Evolutionary conservation across 1,284 basidiomycete genomes (phyloP).

Genomic region (Pascua sp.): DNA sequence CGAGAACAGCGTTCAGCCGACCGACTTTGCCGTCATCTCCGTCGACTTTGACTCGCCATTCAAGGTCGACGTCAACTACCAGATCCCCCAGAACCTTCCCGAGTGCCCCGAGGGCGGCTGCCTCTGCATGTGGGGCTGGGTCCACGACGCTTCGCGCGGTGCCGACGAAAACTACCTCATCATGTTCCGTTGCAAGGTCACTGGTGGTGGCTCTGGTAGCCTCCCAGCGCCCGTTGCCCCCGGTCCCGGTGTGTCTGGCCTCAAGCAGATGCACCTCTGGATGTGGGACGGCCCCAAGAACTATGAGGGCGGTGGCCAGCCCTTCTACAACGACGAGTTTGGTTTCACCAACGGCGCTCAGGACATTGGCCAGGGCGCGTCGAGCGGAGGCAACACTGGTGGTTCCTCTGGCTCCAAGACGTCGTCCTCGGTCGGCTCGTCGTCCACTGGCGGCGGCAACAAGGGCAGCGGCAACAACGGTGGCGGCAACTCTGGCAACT

Average conservation of each 20-base stretch:
- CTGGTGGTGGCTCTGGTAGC: conserved; percentile 33
- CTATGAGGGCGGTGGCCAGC: conserved; percentile 20
- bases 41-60: conserved; percentile 52
- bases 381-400: too few relatives aligned
- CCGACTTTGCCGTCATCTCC: conserved; percentile 66
- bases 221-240: too few relatives aligned
- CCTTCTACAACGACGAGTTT: conserved; percentile 40
- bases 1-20: conserved; percentile 53
- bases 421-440: too few relatives aligned
- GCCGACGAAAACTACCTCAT: conserved; percentile 58
- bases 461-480: too few relatives aligned
- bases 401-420: too few relatives aligned
- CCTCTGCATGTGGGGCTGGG: conserved; percentile 60
- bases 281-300: conserved; percentile 36
- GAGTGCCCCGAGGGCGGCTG: conserved; percentile 64
- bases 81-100: conserved; percentile 56
- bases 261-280: too few relatives aligned
- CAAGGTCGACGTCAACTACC: not conserved
- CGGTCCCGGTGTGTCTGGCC: too few relatives aligned
- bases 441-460: too few relatives aligned
- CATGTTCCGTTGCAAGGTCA: conserved; percentile 67
- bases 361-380: conserved; percentile 40
- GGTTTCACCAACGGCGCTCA: conserved; percentile 51
- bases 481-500: too few relatives aligned
- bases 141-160: conserved; percentile 12